Conservation (phyloP, 2,329 filamentous ascomycete species). For the Penicillium sp. region DNA sequence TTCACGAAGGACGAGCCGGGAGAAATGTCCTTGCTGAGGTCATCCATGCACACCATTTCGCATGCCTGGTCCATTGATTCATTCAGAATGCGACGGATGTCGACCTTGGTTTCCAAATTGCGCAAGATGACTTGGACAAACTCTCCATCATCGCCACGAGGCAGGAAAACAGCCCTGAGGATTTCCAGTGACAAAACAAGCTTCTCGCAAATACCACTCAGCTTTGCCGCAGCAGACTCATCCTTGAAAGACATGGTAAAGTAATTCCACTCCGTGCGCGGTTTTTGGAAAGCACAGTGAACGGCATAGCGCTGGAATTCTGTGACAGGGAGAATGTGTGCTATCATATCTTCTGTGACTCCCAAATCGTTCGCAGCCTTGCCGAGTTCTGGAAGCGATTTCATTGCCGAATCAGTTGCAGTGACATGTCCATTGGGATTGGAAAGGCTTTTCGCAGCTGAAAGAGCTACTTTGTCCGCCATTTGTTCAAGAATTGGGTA, state of each 20-base stretch:
- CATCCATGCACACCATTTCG: background rate
- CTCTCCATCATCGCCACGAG: background rate
- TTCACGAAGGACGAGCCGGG: background rate
- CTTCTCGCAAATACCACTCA: background rate
- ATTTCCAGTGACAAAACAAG: slow-evolving; percentile 1
- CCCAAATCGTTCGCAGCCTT: background rate
- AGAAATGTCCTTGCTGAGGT: background rate
- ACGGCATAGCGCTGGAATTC: slow-evolving; percentile 3
- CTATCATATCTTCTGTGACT: background rate
- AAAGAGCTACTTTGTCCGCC: background rate
- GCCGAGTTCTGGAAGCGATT: background rate
- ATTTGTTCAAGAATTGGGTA: background rate
- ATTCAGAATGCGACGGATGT: background rate
- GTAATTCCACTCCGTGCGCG: slow-evolving; percentile 1
- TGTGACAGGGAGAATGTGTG: background rate
- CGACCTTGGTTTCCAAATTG: background rate
- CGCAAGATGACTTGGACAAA: background rate
- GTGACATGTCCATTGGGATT: background rate
- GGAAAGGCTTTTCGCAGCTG: background rate
- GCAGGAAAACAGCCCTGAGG: background rate
- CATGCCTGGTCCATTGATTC: background rate
- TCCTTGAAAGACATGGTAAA: background rate
- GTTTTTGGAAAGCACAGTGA: background rate
- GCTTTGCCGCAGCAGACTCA: background rate
- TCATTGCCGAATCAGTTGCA: background rate